Percentiles rank a stretch among this genome's conserved stretches.
Conservation (phyloP, 345 rosid genomes). For the Corchorus olitorius region DNA sequence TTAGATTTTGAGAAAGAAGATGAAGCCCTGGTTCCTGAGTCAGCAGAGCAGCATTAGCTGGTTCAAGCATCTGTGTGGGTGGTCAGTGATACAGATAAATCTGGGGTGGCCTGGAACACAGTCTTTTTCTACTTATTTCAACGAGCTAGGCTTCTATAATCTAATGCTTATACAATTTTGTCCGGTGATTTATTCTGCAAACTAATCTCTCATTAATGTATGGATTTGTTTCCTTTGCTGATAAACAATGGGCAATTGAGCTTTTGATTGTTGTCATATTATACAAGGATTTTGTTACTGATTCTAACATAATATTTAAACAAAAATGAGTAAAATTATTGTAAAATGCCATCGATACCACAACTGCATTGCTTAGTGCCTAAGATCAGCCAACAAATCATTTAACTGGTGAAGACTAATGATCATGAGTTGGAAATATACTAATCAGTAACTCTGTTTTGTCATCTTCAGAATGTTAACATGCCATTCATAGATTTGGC, state of each 20-base stretch:
- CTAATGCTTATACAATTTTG: slow-evolving; percentile 25
- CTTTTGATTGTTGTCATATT: neutral
- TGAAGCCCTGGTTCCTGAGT: slow-evolving; percentile 6
- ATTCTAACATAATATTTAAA: no score
- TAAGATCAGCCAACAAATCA: no score
- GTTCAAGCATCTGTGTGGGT: neutral
- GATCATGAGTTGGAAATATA: no score
- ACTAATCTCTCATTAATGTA: neutral
- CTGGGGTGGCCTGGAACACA: neutral
- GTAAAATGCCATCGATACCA: no score
- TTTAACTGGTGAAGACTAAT: no score
- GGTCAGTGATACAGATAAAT: slow-evolving; percentile 6
- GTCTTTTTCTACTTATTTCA: neutral
- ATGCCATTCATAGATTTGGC: no score
- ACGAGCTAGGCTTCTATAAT: neutral
- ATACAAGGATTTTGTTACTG: slow-evolving; percentile 1
- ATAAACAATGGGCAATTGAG: neutral
- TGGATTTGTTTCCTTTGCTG: neutral
- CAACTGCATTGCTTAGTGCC: no score
- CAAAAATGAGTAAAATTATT: no score
- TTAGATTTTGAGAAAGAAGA: slow-evolving; percentile 21
- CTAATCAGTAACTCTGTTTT: no score
- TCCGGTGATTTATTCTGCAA: neutral
- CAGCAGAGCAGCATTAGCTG: slow-evolving; percentile 20
- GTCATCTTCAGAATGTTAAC: no score